Evolutionary conservation across 2,329 filamentous ascomycete genomes (phyloP), one percentile per base, ranked within the genome.

Genomic region (Paecilomyces niveus): DNA sequence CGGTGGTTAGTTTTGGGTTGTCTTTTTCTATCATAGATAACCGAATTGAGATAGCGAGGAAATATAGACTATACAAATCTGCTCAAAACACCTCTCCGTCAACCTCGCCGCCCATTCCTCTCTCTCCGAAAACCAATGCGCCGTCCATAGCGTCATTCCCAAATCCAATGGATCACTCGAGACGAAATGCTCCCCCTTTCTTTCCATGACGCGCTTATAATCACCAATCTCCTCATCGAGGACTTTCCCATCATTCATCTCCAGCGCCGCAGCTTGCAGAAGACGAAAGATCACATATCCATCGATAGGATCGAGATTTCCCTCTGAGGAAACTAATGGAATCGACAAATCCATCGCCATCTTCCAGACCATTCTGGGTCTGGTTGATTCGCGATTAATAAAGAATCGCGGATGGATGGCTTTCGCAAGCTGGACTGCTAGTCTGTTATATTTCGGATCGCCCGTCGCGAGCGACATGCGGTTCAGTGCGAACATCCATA

Each of bases 401-500:
- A 84, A 77, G 65, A 86, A 86, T 9, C 69, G 74, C 6, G 78
- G 77, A 58, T 85, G 82, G 8, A 84, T 78, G 0, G 80, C 78
- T 61, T 74, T 74, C 4, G 81, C 83, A 10, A 86, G 70, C 58
- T 79, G 71, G 2, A 84, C 73, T 0, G 82, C 83, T 55, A 80
- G 73, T 29, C 72, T 69, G 61, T 84, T 85, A 61, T 79, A 85
- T 7, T 60, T 63, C 9, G 67, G 63, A 22, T 84, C 76, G 0
- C 72, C 72, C 0, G 78, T 76, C 2, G 80, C 82, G 35, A 79
- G 60, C 0, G 80, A 74, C 49, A 84, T 71, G 1, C 83, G 74
- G 64, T 83, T 84, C 3, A 86, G 73, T 1, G 83, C 82, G 65
- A 85, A 85, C 82, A 85, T 85, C 83, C 83, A 86, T 4, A 85